Evolutionary conservation across 176 grass and related monocot species (phyloP), one percentile per base, ranked within the genome.

Genomic region (Aegilops umbellulata): DNA sequence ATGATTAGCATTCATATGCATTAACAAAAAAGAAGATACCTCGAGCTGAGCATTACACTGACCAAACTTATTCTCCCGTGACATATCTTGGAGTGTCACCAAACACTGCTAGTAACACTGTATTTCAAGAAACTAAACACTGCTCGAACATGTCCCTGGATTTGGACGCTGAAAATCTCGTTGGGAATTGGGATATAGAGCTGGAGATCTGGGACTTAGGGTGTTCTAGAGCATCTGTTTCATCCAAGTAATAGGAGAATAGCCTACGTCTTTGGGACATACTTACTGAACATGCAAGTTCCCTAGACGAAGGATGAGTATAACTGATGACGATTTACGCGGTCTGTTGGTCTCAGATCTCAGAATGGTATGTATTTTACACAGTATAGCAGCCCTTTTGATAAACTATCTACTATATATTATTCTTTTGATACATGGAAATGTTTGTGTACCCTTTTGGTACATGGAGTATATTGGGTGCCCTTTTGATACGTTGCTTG

Each of bases 241-340:
- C 60, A 76, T 74, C 12, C 13, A 89, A 65, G 55, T 79, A n/a
- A 66, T 57, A 76, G 31, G 30, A 67, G 57, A 76, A 82, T 65
- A 66, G 46, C 46, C 46, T 49, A 16, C 4, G 20, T 17, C 11
- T 41, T 68, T 76, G 30, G 11, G 63, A 65, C 32, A 77, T 69
- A 11, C 19, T 60, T 82, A 3, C 19, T 41, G 79, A 74, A 73
- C 65, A 74, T 80, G 7, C 73, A 80, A 30, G 44, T 80, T 89
- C 3, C 41, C 53, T 31, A 62, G 73, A 85, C 16, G 13, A 67
- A 53, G 15, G 31, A 69, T 10, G 10, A 25, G 1, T 46, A 58
- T 62, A 46, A 44, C 27, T 22, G 22, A 61, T 71, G 7, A 71
- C 60, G 2, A 2, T 88, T 82, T 69, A 44, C 55, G 17, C 55